Base-by-base conservation (phyloP, 2,329 filamentous ascomycete species). In the Ophiostoma populinum region DNA sequence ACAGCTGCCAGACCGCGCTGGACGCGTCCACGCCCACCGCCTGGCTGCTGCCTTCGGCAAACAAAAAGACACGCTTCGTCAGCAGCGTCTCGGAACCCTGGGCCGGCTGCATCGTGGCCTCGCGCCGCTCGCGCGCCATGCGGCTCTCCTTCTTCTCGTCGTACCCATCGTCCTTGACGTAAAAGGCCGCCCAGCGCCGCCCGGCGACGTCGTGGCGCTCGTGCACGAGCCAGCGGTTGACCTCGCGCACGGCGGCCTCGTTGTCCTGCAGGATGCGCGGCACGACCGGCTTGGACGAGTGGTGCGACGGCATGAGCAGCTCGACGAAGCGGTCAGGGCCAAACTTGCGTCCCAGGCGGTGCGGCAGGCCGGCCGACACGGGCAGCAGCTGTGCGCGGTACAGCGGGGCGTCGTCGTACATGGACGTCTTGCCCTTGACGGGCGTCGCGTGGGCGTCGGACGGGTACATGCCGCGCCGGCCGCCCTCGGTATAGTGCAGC, bases 301-400 rank as follows among this genome's bases (percentile, higher is more conserved):
- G 51, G 0, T 59, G 53, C 0, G 56, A 56, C 0, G 70, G 69
- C 5, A 74, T 53, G 5, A 59, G 47, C 1, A 76, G 38, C 35
- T 75, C 67, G 2, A 76, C 40, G 30, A 74, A 74, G 0, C 71
- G 58, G 42, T 76, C 70, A 0, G 61, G 50, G 0, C 71, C 70
- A 42, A 72, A 73, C 5, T 61, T 62, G 10, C 71, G 61, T 15
- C 54, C 53, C 0, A 75, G 48, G 2, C 71, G 63, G 47, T 70
- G 59, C 0, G 62, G 54, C 3, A 56, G 46, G 18, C 70, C 64
- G 2, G 71, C 46, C 8, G 51, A 55, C 2, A 73, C 45, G 0
- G 66, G 61, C 2, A 59, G 53, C 8, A 75, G 54, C 5, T 54
- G 55, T 5, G 74, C 44, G 0, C 45, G 40, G 39, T 70, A 67